Evolutionary conservation across 306 rosid species (phyloP).

Genomic region (Quercus cerris): DNA sequence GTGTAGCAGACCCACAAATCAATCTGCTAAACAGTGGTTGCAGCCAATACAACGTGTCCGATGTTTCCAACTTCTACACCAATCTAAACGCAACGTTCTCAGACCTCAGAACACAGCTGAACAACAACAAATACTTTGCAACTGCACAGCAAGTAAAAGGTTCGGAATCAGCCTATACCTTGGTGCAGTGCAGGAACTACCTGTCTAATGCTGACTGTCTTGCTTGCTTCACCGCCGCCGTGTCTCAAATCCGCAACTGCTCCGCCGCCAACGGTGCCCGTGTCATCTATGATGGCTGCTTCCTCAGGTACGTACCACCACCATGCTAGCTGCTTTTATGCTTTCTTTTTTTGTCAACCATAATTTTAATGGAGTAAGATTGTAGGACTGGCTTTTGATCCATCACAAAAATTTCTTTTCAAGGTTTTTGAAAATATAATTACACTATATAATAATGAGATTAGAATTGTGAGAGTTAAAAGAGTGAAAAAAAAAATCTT

Average conservation of each 20-base stretch:
- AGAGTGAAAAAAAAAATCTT: too few relatives aligned
- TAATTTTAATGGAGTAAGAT: too few relatives aligned
- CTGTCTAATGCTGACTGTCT: slow-evolving; percentile 49
- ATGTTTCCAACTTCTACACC: slow-evolving; percentile 31
- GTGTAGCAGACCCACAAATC: slow-evolving; percentile 43
- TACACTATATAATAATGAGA: too few relatives aligned
- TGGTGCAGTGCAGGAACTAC: slow-evolving; percentile 63
- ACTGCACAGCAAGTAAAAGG: slow-evolving; percentile 39
- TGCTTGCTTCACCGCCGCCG: slow-evolving; percentile 43
- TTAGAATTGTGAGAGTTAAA: too few relatives aligned
- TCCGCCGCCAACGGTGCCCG: slow-evolving; percentile 77
- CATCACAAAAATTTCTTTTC: too few relatives aligned
- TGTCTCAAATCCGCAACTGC: slow-evolving; percentile 51
- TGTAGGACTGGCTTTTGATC: too few relatives aligned
- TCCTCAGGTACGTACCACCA: slow-evolving; percentile 48
- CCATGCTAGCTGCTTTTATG: too few relatives aligned
- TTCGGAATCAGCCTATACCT: slow-evolving; percentile 39
- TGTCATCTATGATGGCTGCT: slow-evolving; percentile 70
- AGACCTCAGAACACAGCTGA: slow-evolving; percentile 25
- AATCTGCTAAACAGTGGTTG: slow-evolving; percentile 51
- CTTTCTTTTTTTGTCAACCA: not conserved
- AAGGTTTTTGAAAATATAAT: too few relatives aligned
- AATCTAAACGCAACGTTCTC: slow-evolving; percentile 49
- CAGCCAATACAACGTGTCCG: slow-evolving; percentile 61
- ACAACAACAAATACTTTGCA: slow-evolving; percentile 35